A percentile compares a stretch with the other conserved stretches of the same genome.
These are phyloP conservation scores for Leptosphaerulina australis DNA, from an alignment of 2,329 filamentous ascomycete species.

Conservation along the genomic window DNA sequence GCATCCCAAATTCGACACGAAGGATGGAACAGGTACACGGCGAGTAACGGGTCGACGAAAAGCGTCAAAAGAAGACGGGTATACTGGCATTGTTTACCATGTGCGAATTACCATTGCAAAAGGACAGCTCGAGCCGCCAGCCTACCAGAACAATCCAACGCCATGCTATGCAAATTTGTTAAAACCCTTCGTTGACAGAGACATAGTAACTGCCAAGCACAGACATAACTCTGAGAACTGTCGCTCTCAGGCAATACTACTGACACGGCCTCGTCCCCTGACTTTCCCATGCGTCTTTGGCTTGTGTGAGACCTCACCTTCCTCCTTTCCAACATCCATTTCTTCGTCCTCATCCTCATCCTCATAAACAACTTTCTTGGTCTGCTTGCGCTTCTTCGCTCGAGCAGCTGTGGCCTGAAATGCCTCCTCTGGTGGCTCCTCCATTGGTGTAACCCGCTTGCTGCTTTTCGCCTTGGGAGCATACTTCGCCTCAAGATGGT, in stretches of 20 bases:
- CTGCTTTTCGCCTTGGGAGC: slow-evolving; percentile 52
- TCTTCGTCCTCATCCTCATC: slow-evolving; percentile 27
- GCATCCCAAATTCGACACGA: too few species aligned
- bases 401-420: slow-evolving; percentile 51
- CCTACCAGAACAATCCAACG: slow-evolving; percentile 9
- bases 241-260: slow-evolving; percentile 15
- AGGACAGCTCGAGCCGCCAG: not conserved
- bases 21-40: too few species aligned
- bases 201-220: too few species aligned
- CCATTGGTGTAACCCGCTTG: slow-evolving; percentile 51
- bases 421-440: slow-evolving; percentile 68
- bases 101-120: not conserved
- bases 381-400: slow-evolving; percentile 36
- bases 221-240: too few species aligned
- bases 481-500: slow-evolving; percentile 44
- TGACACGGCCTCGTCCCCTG: slow-evolving; percentile 27
- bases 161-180: slow-evolving; percentile 23
- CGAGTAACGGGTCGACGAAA: too few species aligned
- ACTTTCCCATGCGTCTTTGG: slow-evolving; percentile 25
- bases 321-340: slow-evolving; percentile 28
- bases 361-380: slow-evolving; percentile 25
- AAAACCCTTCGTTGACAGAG: not conserved
- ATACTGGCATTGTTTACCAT: not conserved
- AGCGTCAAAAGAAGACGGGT: not conserved
- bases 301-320: slow-evolving; percentile 29